phyloP scores from a whole-genome alignment of 371 early-diverging fungal species.

The Lichtheimia ornata region DNA sequence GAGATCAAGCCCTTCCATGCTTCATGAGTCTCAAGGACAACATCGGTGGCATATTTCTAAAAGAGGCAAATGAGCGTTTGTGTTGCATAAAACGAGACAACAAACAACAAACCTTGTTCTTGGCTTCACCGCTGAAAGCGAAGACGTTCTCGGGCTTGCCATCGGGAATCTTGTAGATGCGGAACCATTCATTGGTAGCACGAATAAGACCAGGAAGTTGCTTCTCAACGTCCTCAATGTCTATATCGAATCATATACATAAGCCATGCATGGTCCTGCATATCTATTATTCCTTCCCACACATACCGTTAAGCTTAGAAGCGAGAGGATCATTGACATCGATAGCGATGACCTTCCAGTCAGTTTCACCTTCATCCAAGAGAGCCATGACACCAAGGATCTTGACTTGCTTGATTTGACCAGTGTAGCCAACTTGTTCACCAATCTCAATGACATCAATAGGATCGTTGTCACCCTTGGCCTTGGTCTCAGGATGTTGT shows the following conservation, averaged over 20 bases:
- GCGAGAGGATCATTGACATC: slow-evolving; percentile 90
- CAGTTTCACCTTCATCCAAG: slow-evolving; percentile 95
- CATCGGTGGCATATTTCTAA: slow-evolving; percentile 88
- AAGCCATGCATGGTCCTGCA: background rate
- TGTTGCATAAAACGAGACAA: background rate
- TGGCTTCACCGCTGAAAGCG: slow-evolving; percentile 94
- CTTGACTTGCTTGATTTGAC: slow-evolving; percentile 87
- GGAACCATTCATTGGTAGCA: slow-evolving; percentile 96
- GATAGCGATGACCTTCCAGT: slow-evolving; percentile 97
- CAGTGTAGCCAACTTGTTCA: slow-evolving; percentile 33
- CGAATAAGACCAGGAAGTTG: slow-evolving; percentile 90
- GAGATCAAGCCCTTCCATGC: slow-evolving; percentile 91
- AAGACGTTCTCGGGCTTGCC: slow-evolving; percentile 96
- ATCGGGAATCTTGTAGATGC: slow-evolving; percentile 97
- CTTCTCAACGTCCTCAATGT: slow-evolving; percentile 94
- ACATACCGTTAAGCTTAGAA: slow-evolving; percentile 73
- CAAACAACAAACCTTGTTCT: slow-evolving; percentile 67
- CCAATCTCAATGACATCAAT: slow-evolving; percentile 90
- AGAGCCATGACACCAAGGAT: slow-evolving; percentile 93
- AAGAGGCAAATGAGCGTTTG: background rate
- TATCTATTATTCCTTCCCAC: background rate
- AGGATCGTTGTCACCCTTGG: slow-evolving; percentile 95
- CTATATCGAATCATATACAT: slow-evolving; percentile 28
- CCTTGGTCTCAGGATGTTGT: slow-evolving; percentile 78
- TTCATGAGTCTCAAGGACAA: slow-evolving; percentile 93